Evolutionary conservation across 1,139 yeast species (phyloP), one percentile per base, ranked within the genome.

Genomic region (Taiozyma sp.): DNA sequence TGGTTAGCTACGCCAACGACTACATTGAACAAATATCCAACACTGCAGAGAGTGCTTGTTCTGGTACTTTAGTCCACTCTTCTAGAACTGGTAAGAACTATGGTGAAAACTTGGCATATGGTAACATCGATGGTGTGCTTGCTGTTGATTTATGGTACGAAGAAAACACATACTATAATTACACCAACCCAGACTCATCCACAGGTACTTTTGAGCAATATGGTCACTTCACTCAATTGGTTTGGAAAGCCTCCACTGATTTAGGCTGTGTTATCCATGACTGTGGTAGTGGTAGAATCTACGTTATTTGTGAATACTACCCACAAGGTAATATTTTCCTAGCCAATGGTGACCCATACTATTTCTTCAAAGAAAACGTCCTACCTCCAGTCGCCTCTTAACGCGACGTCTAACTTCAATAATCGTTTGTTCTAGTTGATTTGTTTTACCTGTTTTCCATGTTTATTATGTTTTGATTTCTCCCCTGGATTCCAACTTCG

Each of bases 191-290:
- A 41, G 78, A 78, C 12, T 7, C 19, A 68, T 68, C 63, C 51
- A 73, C 70, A 51, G 67, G 70, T 16, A 72, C 79, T 27, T 65
- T 65, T 46, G 57, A 60, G 38, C 57, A 59, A 19, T 66, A 62
- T 24, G 87, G 87, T 45, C 91, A 84, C 65, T 84, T 84, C 70
- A 83, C 90, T 14, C 90, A 84, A 67, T 64, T 84, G 46, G 77
- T 84, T n/a, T 84, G 91, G 91, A 77, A 77, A 56, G 58, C 73
- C 8, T 69, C 84, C 43, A 67, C 79, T 30, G 67, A 75, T 55
- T 67, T 84, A 42, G 90, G 90, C 40, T 84, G 91, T 72, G 87
- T 52, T 38, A 51, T 56, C 41, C 47, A 57, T 4, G 43, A 45
- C 59, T 66, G 53, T 76, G 79, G 79, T 27, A 52, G 54, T 13